Percentiles rank a stretch among this genome's conserved stretches.
These are phyloP conservation scores for Aspergillus niger DNA, from an alignment of 2,329 filamentous ascomycete species.

Conservation along the genomic window DNA sequence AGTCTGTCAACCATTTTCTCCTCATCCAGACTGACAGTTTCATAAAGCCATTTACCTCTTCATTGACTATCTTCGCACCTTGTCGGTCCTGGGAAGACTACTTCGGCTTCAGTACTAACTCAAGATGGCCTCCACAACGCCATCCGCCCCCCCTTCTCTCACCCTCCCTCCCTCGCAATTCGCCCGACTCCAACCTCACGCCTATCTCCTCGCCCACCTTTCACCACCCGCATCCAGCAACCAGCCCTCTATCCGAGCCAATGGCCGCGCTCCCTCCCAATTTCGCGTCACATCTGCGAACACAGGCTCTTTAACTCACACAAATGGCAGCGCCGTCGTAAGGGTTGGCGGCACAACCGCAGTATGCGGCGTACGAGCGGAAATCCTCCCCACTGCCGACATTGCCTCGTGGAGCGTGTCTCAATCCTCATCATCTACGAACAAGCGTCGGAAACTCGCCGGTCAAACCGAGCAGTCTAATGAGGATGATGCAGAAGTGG, in stretches of 20 bases:
- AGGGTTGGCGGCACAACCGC: slow-evolving; percentile 86
- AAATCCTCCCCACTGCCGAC: slow-evolving; percentile 74
- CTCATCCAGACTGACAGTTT: neutral
- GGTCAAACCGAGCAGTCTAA: slow-evolving; percentile 21
- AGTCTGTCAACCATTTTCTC: neutral
- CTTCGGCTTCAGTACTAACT: neutral
- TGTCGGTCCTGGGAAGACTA: neutral
- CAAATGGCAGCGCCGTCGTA: slow-evolving; percentile 86
- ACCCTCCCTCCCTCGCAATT: slow-evolving; percentile 69
- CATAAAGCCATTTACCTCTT: neutral
- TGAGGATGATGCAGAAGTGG: slow-evolving; percentile 47
- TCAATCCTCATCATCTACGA: slow-evolving; percentile 37
- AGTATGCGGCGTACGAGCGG: slow-evolving; percentile 88
- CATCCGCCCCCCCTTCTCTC: slow-evolving; percentile 44
- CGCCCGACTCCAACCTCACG: slow-evolving; percentile 83
- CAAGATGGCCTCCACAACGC: slow-evolving; percentile 21
- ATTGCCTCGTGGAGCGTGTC: slow-evolving; percentile 60
- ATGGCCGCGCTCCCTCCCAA: slow-evolving; percentile 71
- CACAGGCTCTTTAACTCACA: slow-evolving; percentile 80
- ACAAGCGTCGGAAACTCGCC: slow-evolving; percentile 34
- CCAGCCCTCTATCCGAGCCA: slow-evolving; percentile 69
- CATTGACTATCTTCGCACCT: neutral
- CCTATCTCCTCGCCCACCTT: slow-evolving; percentile 88
- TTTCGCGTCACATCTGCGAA: slow-evolving; percentile 76
- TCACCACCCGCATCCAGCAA: slow-evolving; percentile 56